phyloP scores from a whole-genome alignment of 345 rosid species.

The Gossypioides kirkii region DNA sequence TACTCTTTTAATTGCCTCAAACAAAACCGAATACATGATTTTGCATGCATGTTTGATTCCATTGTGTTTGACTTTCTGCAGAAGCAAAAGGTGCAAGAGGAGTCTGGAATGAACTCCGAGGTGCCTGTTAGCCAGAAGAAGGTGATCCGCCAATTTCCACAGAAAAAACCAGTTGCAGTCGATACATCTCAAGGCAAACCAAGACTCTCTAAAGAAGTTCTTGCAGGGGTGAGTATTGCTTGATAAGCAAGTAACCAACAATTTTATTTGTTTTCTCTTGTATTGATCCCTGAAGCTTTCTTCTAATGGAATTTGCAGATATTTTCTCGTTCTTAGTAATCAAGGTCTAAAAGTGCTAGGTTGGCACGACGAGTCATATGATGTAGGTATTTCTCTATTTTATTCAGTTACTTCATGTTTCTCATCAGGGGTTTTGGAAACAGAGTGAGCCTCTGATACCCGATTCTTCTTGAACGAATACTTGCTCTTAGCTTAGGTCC shows the following conservation, averaged over 20 bases:
- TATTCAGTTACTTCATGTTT: background rate
- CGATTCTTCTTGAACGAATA: background rate
- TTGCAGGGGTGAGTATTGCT: slow-evolving; percentile 55
- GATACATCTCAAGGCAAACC: slow-evolving; percentile 44
- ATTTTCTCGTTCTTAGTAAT: slow-evolving; percentile 40
- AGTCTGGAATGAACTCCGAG: slow-evolving; percentile 30
- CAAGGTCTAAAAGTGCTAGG: background rate
- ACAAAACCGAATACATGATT: background rate
- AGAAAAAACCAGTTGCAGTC: slow-evolving; percentile 56
- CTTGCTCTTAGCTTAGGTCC: background rate
- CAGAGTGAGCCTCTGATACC: background rate
- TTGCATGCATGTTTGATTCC: background rate
- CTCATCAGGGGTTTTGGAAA: background rate
- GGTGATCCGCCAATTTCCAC: slow-evolving; percentile 56
- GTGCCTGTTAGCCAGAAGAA: slow-evolving; percentile 34
- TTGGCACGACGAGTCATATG: no score
- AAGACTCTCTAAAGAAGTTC: slow-evolving; percentile 57
- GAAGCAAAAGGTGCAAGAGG: slow-evolving; percentile 65
- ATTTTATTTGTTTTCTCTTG: background rate
- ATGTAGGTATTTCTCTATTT: background rate
- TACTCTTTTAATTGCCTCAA: background rate
- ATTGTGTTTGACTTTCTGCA: slow-evolving; percentile 24
- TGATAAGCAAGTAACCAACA: background rate
- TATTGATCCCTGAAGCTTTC: slow-evolving; percentile 4
- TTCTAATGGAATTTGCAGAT: slow-evolving; percentile 32